Evolutionary conservation across 2,329 filamentous ascomycete genomes (phyloP).

Genomic region (Colletotrichum higginsianum): DNA sequence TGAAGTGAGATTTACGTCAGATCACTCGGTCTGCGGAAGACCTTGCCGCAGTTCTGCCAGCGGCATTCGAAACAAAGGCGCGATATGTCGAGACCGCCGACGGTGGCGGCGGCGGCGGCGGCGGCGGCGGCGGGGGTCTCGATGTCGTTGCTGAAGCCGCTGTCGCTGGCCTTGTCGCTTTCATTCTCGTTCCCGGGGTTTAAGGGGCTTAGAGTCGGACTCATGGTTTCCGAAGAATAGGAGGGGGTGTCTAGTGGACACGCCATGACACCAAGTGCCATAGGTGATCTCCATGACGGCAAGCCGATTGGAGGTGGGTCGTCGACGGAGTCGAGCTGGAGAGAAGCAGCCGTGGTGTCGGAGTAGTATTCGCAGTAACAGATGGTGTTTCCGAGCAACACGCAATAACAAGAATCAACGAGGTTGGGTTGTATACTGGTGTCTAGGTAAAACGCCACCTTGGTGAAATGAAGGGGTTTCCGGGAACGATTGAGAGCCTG

Average conservation of each 20-base stretch:
- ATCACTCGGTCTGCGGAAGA: constrained; percentile 41
- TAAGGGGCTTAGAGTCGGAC: constrained; percentile 41
- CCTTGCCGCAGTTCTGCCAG: constrained; percentile 40
- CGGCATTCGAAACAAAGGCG: constrained; percentile 38
- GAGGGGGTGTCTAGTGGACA: constrained; percentile 44
- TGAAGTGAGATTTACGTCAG: constrained; percentile 40
- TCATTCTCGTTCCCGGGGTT: constrained; percentile 38
- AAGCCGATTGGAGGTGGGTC: constrained; percentile 30
- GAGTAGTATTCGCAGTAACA: constrained; percentile 42
- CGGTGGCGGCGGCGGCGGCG: too few species aligned
- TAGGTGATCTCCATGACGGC: constrained; percentile 42
- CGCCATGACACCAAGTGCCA: constrained; percentile 44
- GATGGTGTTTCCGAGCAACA: constrained; percentile 39
- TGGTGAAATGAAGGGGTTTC: constrained; percentile 26
- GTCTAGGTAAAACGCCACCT: constrained; percentile 43
- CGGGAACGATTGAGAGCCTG: constrained; percentile 9
- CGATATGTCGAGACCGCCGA: constrained; percentile 27
- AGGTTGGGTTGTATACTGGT: constrained; percentile 41
- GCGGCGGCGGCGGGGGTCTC: constrained; percentile 21
- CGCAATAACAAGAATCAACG: constrained; percentile 43
- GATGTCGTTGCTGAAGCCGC: constrained; percentile 26
- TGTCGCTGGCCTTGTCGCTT: constrained; percentile 38
- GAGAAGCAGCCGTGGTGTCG: constrained; percentile 15
- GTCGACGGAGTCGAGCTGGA: constrained; percentile 39
- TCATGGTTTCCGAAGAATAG: constrained; percentile 42